Conservation (phyloP, 2,329 filamentous ascomycete genomes). For the Paecilomyces variotii region DNA sequence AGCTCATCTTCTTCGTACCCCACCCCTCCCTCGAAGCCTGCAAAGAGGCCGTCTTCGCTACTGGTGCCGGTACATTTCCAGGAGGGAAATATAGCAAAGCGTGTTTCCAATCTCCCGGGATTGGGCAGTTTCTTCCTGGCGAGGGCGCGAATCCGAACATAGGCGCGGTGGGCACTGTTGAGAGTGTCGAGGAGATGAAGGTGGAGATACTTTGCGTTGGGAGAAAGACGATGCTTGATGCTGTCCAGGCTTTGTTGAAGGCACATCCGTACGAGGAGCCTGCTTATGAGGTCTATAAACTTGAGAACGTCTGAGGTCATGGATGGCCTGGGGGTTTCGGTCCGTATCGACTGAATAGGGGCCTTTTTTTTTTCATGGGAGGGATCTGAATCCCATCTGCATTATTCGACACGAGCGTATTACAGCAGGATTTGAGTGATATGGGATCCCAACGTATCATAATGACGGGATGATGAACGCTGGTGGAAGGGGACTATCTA, state of each 20-base stretch:
- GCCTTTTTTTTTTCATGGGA: not conserved
- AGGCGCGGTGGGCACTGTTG: slow-evolving; percentile 29
- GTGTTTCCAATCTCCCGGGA: slow-evolving; percentile 33
- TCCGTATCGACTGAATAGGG: not conserved
- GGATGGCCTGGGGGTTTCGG: not conserved
- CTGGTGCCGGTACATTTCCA: slow-evolving; percentile 35
- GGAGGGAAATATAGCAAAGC: slow-evolving; percentile 32
- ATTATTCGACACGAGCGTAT: not conserved
- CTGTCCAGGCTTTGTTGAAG: slow-evolving; percentile 32
- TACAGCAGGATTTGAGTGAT: not conserved
- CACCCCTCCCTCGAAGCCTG: slow-evolving; percentile 28
- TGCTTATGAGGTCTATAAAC: slow-evolving; percentile 37
- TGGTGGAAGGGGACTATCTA: not conserved
- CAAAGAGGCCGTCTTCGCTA: slow-evolving; percentile 35
- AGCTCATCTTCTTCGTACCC: slow-evolving; percentile 39
- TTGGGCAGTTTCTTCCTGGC: slow-evolving; percentile 35
- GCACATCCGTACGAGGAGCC: slow-evolving; percentile 42
- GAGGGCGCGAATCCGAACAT: slow-evolving; percentile 34
- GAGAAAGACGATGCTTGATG: slow-evolving; percentile 26
- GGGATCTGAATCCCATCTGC: not conserved
- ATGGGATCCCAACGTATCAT: not conserved
- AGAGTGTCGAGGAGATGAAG: slow-evolving; percentile 34
- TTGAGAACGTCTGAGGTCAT: slow-evolving; percentile 30
- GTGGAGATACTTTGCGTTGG: slow-evolving; percentile 38
- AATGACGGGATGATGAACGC: not conserved